A percentile compares a stretch with the other conserved stretches of the same genome.
Conservation (phyloP, 23 red algal genomes). For the Pyropia haitanensis region DNA sequence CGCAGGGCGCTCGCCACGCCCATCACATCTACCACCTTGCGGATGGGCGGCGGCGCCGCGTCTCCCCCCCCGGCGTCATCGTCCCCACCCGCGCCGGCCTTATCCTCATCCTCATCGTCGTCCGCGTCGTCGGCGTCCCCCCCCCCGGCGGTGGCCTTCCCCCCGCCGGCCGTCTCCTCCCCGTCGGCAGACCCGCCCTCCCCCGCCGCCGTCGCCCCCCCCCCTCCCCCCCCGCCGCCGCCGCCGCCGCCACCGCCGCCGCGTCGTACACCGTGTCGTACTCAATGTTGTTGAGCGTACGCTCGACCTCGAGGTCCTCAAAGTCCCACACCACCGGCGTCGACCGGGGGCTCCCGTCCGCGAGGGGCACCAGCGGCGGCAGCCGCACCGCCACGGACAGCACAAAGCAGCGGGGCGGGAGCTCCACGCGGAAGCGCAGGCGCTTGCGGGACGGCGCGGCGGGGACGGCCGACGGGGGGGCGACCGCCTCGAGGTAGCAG, state of each 20-base stretch:
- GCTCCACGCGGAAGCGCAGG: conserved; percentile 44
- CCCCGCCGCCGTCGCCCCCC: background rate
- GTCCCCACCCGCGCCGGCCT: background rate
- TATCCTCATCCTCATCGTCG: background rate
- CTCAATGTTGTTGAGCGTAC: conserved; percentile 36
- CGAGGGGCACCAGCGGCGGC: conserved; percentile 17
- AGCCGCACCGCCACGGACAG: conserved; percentile 39
- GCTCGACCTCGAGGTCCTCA: conserved; percentile 36
- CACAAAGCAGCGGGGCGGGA: conserved; percentile 52
- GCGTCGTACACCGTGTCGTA: conserved; percentile 46
- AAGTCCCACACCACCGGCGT: conserved; percentile 5
- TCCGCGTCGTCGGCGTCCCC: conserved; percentile 1
- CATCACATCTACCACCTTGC: conserved; percentile 33
- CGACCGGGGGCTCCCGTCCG: background rate
- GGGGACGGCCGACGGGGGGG: background rate
- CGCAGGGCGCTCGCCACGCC: conserved; percentile 28
- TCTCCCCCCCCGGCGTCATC: no score
- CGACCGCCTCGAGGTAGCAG: conserved; percentile 49
- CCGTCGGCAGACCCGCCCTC: background rate
- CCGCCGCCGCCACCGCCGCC: background rate
- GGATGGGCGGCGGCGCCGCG: conserved; percentile 6
- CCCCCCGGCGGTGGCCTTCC: background rate
- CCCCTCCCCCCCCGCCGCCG: background rate
- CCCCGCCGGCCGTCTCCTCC: background rate
- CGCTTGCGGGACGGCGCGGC: conserved; percentile 3